These are phyloP conservation scores for Dysphania ambrosioides DNA, from an alignment of 148 eudicot species.

Conservation along the genomic window DNA sequence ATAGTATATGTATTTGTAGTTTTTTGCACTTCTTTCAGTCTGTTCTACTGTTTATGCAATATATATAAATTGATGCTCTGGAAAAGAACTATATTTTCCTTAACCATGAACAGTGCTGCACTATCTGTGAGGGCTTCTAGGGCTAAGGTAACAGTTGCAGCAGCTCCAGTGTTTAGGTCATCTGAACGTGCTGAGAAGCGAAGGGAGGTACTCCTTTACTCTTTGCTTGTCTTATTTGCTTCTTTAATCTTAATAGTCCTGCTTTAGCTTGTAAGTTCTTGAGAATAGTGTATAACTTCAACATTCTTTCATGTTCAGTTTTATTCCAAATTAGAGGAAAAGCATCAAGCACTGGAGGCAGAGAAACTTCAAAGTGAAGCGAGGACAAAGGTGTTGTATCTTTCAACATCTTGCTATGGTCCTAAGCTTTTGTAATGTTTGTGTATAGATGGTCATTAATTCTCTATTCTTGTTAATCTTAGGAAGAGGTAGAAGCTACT, in stretches of 20 bases:
- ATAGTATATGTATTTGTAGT: background rate
- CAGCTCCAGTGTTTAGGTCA: too few relatives aligned
- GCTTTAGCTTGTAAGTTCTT: background rate
- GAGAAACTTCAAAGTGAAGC: constrained; percentile 70
- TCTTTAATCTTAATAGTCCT: background rate
- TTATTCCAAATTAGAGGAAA: constrained; percentile 73
- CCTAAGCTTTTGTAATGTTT: constrained; percentile 2
- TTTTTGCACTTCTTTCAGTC: constrained; percentile 8
- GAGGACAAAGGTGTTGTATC: constrained; percentile 62
- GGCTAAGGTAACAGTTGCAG: too few relatives aligned
- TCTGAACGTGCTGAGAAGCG: constrained; percentile 83
- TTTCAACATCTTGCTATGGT: constrained; percentile 7
- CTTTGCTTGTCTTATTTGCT: constrained; percentile 4
- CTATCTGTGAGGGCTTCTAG: constrained; percentile 35
- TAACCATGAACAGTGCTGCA: constrained; percentile 41
- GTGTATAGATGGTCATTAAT: background rate
- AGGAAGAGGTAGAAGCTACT: constrained; percentile 81
- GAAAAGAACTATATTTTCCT: constrained; percentile 28
- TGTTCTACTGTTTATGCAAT: background rate
- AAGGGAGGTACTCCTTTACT: constrained; percentile 54
- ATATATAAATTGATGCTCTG: constrained; percentile 2
- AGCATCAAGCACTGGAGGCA: constrained; percentile 79
- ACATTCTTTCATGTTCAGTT: constrained; percentile 34
- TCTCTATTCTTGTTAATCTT: constrained; percentile 20
- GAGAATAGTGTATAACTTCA: background rate